A percentile compares a stretch with the other conserved stretches of the same genome.
Conservation (phyloP, 2,329 filamentous ascomycete species). For the Colletotrichum truncatum region DNA sequence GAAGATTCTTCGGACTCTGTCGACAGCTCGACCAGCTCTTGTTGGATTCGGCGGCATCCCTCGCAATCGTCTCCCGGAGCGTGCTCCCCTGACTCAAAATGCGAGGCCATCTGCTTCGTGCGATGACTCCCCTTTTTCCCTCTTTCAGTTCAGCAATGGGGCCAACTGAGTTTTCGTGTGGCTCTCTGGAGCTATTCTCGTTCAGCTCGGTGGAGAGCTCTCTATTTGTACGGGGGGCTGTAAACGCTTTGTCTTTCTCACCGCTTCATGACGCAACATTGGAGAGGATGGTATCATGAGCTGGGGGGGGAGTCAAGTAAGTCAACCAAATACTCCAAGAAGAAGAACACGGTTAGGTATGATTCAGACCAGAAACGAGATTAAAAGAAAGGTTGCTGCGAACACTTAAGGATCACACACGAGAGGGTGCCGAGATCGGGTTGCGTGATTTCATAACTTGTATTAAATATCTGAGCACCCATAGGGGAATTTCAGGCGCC, state of each 20-base stretch:
- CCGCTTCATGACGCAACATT: constrained; percentile 32
- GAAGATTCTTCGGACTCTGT: constrained; percentile 9
- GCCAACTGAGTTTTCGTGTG: background rate
- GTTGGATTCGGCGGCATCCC: constrained; percentile 28
- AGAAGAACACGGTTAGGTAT: background rate
- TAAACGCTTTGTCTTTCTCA: constrained; percentile 21
- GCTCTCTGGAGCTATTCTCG: background rate
- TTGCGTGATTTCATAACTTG: constrained; percentile 19
- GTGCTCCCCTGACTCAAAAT: constrained; percentile 6
- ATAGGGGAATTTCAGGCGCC: background rate
- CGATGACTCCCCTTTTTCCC: background rate
- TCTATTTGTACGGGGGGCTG: constrained; percentile 22
- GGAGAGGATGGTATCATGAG: constrained; percentile 30
- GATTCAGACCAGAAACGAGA: constrained; percentile 11
- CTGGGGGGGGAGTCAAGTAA: background rate
- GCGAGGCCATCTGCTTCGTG: background rate
- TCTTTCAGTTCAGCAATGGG: background rate
- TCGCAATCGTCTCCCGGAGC: constrained; percentile 15
- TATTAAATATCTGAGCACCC: background rate
- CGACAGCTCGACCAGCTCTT: constrained; percentile 19
- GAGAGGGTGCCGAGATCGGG: constrained; percentile 18
- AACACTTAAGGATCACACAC: background rate
- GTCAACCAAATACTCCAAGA: background rate
- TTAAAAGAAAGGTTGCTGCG: background rate
- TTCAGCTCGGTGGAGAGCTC: background rate